Base-by-base conservation (phyloP, 2,329 filamentous ascomycete species). In the Arthrobotrys pseudoclavata region DNA sequence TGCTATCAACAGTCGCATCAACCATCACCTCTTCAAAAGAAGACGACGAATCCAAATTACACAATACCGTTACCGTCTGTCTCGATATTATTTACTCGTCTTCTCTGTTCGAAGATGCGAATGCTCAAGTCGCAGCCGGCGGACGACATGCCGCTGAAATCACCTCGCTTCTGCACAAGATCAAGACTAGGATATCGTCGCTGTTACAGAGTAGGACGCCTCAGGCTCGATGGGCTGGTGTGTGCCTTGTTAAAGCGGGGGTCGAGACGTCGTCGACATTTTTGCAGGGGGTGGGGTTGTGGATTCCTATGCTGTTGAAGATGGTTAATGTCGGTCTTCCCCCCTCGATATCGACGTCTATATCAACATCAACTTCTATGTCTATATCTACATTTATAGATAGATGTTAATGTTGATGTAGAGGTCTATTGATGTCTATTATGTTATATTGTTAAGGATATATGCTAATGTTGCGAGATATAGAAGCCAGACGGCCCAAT, bases 231-330 rank as follows among this genome's bases (percentile, higher is more conserved):
- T 81, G 80, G 81, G 69, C 57, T 12, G 81, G 79, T 3, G 66
- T 80, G 31, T 80, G 76, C 13, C 48, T 82, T n/a, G 80, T 77
- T 20, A 81, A 81, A 22, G 79, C 71, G 6, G 70, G 76, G n/a
- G 29, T 81, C 20, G 81, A 81, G 57, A 80, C 52, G 69, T 80
- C 70, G 52, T 40, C 64, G 70, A 79, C 69, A 55, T 79, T 78
- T 45, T 79, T 67, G 69, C 79, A 64, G 55, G 61, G 9, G 64
- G 80, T 71, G 4, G 79, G 60, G 10, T 42, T 61, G 10, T 82
- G 81, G 81, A 75, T 81, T 15, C 79, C 79, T 47, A 68, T 80
- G 69, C 64, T 82, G n/a, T 69, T 81, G 20, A 76, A 78, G 55
- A 50, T 81, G 52, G 70, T 81, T n/a, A 40, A 40, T 31, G 79